Base-by-base conservation (phyloP, 257 asterid species). In the Plantago ovata region DNA sequence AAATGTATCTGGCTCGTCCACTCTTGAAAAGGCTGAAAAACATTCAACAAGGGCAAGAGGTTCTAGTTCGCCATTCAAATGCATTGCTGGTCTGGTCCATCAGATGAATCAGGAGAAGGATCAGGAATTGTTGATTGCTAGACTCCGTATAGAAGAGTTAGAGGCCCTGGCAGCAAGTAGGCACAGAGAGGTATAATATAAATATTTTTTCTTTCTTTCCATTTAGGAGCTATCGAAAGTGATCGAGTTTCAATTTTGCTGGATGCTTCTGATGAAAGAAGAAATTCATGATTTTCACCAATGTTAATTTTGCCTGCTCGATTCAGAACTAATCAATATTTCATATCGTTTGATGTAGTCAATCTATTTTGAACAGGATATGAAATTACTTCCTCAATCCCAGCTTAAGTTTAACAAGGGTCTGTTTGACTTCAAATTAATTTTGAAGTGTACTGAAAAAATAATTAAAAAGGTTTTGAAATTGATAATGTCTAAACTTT, bases 51-150 rank as follows among this genome's bases (percentile, higher is more conserved):
- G 75, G 81, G 53, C 81, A 58, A 84, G 95, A 74, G 94, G 97
- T 60, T 89, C 92, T 32, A 72, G 92, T 69, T 89, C 97, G 46
- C 97, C 97, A 40, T 89, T 89, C 81, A 86, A 84, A 82, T 89
- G 95, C 87, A 86, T 86, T 42, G 62, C 87, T 70, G 85, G 81
- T 67, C 58, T 89, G 63, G 89, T 89, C 76, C 97, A 84, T 70
- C 97, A 86, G 57, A 81, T 84, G 92, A 84, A 89, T 72, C 79
- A 71, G 71, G 97, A 89, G 77, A 89, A 82, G 76, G 93, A 84
- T 72, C 89, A 80, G 71, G 95, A 89, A 71, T 53, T 82, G 74
- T 73, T 83, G 13, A 69, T 46, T 46, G 82, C 95, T 42, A 82
- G 73, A 63, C 73, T 67, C 43, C 97, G 79, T 21, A 80, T 84